Conservation (phyloP, 2,329 filamentous ascomycete species). For the Cucurbitaria berberidis region DNA sequence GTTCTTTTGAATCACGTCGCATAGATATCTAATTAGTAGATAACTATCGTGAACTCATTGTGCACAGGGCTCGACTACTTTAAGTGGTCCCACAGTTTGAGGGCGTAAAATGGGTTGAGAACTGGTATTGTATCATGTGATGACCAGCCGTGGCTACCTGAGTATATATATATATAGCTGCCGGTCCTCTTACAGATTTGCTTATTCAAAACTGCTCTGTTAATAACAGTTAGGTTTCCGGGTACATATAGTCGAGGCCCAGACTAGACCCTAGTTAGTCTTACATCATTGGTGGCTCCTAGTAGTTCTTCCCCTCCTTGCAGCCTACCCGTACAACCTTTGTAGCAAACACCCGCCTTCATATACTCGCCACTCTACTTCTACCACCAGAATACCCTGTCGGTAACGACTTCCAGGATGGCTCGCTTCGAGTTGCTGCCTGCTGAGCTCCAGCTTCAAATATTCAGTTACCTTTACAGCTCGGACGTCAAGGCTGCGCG, state of each 20-base stretch:
- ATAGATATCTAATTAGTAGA: not conserved
- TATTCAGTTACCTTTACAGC: slow-evolving; percentile 31
- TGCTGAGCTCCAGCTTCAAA: slow-evolving; percentile 37
- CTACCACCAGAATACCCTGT: not conserved
- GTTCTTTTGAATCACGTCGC: too few relatives aligned
- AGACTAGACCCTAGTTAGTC: not conserved
- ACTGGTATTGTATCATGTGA: too few relatives aligned
- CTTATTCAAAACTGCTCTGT: too few relatives aligned
- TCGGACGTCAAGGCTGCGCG: slow-evolving; percentile 34
- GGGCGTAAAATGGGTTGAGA: too few relatives aligned
- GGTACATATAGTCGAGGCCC: not conserved
- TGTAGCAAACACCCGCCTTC: slow-evolving; percentile 7
- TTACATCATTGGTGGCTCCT: not conserved
- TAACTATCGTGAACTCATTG: too few relatives aligned
- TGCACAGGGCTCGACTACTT: too few relatives aligned
- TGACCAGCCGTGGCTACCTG: too few relatives aligned
- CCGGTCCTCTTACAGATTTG: too few relatives aligned
- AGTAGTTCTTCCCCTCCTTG: not conserved
- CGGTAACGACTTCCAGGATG: not conserved
- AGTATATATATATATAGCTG: too few relatives aligned
- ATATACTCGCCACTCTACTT: not conserved
- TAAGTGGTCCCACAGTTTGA: too few relatives aligned
- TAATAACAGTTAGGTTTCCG: not conserved
- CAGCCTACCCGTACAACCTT: not conserved
- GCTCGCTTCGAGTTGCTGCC: slow-evolving; percentile 24